Evolutionary conservation across 1,284 basidiomycete species (phyloP), one percentile per base, ranked within the genome.

Genomic region (Apiotrichum brassicae): DNA sequence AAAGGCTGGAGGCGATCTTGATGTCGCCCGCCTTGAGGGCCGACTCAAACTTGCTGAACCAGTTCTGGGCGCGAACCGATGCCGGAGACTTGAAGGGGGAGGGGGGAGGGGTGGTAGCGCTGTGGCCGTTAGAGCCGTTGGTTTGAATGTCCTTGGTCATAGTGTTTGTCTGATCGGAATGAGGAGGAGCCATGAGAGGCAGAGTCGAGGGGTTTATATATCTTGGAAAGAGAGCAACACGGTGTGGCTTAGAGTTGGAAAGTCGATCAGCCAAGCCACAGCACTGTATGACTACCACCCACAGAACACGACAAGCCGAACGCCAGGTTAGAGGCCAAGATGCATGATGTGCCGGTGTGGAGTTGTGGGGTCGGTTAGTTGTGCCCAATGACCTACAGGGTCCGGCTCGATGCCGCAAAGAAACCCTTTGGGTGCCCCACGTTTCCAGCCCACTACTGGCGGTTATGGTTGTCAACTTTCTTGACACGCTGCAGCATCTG

Each of bases 1-100:
- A 94, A 78, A 97, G 66, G 72, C 94, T 94, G 28, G 93, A 91
- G 3, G 86, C 82, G 70, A 95, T 94, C 37, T 89, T 86, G 0
- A 92, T 95, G 68, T 97, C 94, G 30, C 32, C 12, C n/a, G 35
- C 28, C 37, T 49, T 30, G 45, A 54, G 53, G 14, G 53, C 41
- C 18, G 34, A 16, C 37, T 54, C 44, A 18, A 54, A 38, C 12
- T 37, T 40, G 41, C 39, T 35, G 45, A 54, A 38, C 53, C 53
- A 54, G 20, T 39, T 32, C 36, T 49, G 42, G 7, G 48, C 53
- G 24, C 25, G 35, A 16, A 35, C 22, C 35, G 43, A 48, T 25
- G 50, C 50, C 2, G 45, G 35, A 1, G 50, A 43, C 16, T 32
- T 23, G 30, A 40, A 30, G 9, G 26, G 20, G 19, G 42, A 24